Percentiles rank a stretch among this genome's conserved stretches.
Evolutionary conservation across 331 rosid genomes (phyloP).

Genomic region (Arachis monticola): DNA sequence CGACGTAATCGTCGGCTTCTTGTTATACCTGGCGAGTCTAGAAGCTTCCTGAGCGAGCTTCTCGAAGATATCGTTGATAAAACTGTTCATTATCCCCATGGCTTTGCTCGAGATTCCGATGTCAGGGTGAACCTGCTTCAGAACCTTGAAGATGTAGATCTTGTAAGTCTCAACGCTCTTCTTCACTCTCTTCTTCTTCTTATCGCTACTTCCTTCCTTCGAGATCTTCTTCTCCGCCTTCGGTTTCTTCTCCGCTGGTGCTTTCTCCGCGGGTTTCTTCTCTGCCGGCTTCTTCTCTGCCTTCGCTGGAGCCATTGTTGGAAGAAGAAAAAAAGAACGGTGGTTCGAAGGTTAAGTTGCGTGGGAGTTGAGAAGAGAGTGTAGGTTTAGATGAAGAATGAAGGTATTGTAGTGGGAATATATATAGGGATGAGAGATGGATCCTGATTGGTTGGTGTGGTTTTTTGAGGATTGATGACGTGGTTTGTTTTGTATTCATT

Average conservation of each 20-base stretch:
- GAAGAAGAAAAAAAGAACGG: too few species aligned
- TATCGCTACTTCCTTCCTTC: slow-evolving; percentile 69
- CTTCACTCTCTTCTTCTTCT: slow-evolving; percentile 67
- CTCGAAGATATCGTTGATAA: too few species aligned
- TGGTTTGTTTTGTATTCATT: accelerated
- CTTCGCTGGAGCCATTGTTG: slow-evolving; percentile 66
- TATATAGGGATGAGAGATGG: slow-evolving; percentile 35
- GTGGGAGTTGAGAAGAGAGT: not conserved
- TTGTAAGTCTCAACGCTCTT: slow-evolving; percentile 77
- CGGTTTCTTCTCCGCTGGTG: slow-evolving; percentile 65
- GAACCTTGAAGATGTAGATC: slow-evolving; percentile 63
- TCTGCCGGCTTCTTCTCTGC: slow-evolving; percentile 71
- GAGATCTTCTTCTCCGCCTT: slow-evolving; percentile 74
- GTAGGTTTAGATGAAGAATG: accelerated
- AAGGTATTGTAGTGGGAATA: not conserved
- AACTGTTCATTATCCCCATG: too few species aligned
- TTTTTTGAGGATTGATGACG: slow-evolving; percentile 47
- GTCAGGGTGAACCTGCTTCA: too few species aligned
- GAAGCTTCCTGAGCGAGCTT: too few species aligned
- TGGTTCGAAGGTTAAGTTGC: not conserved
- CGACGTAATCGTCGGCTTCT: slow-evolving; percentile 9
- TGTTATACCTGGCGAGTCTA: too few species aligned
- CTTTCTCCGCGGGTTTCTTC: slow-evolving; percentile 61
- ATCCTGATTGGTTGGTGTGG: slow-evolving; percentile 33
- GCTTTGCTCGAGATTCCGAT: too few species aligned